phyloP scores from a whole-genome alignment of 371 early-diverging fungal genomes.

The Mortierella sp. region DNA sequence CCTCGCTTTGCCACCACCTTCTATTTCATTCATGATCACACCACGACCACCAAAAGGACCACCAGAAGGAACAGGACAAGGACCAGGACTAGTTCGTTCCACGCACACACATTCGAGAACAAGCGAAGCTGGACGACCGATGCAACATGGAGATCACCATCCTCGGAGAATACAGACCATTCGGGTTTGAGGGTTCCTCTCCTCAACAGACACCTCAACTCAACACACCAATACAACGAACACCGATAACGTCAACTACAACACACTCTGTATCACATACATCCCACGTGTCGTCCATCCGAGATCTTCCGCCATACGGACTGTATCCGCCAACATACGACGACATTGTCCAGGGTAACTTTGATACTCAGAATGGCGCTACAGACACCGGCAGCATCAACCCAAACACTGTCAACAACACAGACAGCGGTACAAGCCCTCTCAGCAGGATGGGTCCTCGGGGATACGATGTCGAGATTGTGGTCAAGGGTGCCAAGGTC shows the following conservation, averaged over 20 bases:
- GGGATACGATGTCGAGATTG: conserved; percentile 60
- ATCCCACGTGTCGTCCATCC: neutral
- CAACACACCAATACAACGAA: neutral
- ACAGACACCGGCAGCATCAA: conserved; percentile 11
- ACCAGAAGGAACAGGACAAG: neutral
- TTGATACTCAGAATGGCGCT: neutral
- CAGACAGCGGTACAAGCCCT: neutral
- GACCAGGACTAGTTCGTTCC: neutral
- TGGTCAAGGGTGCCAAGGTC: conserved; percentile 61
- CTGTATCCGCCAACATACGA: conserved; percentile 44
- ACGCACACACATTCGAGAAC: neutral
- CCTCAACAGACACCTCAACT: neutral
- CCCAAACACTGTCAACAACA: neutral
- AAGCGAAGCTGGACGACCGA: neutral
- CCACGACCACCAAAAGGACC: neutral
- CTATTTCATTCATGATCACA: neutral
- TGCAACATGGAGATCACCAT: conserved; percentile 45
- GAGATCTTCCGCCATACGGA: conserved; percentile 17
- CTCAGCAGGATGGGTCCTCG: conserved; percentile 6
- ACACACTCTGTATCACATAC: neutral
- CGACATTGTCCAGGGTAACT: conserved; percentile 14
- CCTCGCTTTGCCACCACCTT: neutral
- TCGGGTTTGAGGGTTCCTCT: conserved; percentile 8
- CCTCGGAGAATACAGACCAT: conserved; percentile 37
- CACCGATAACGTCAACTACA: neutral